Evolutionary conservation across 106 monocot genomes (phyloP).

Genomic region (Acorus calamus): DNA sequence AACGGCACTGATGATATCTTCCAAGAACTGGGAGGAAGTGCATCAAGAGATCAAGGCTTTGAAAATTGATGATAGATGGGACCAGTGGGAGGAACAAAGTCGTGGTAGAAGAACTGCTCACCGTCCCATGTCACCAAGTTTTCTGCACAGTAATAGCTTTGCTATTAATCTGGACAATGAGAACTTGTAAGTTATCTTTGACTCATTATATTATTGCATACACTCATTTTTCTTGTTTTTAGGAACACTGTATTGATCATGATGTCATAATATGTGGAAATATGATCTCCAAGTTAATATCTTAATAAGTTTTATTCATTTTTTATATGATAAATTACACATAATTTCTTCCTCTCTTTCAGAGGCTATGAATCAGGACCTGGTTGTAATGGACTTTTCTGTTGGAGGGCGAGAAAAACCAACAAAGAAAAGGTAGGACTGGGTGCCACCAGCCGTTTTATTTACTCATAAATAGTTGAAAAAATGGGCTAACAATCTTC

Average conservation of each 20-base stretch:
- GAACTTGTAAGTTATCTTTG: conserved; percentile 11
- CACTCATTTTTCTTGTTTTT: background rate
- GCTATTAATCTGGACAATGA: conserved; percentile 6
- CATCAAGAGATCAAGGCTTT: conserved; percentile 12
- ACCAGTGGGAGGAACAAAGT: background rate
- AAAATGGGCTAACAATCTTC: too few species aligned
- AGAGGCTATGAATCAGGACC: conserved; percentile 64
- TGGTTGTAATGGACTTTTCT: conserved; percentile 48
- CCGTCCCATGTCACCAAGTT: conserved; percentile 15
- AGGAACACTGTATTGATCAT: too few species aligned
- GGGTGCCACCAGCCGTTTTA: too few species aligned
- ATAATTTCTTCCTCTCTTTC: conserved; percentile 1
- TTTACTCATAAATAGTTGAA: too few species aligned
- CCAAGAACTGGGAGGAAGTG: conserved; percentile 25
- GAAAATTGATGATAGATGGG: conserved; percentile 4
- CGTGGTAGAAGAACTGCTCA: conserved; percentile 4
- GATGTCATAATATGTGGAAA: too few species aligned
- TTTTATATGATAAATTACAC: too few species aligned
- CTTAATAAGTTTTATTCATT: too few species aligned
- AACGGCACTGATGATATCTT: conserved; percentile 8
- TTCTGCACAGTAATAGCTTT: conserved; percentile 10
- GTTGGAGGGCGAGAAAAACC: conserved; percentile 41
- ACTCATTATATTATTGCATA: too few species aligned
- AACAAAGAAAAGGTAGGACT: conserved; percentile 23
- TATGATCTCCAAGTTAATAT: too few species aligned